phyloP scores from a whole-genome alignment of 306 rosid genomes.

The Castanea mollissima region DNA sequence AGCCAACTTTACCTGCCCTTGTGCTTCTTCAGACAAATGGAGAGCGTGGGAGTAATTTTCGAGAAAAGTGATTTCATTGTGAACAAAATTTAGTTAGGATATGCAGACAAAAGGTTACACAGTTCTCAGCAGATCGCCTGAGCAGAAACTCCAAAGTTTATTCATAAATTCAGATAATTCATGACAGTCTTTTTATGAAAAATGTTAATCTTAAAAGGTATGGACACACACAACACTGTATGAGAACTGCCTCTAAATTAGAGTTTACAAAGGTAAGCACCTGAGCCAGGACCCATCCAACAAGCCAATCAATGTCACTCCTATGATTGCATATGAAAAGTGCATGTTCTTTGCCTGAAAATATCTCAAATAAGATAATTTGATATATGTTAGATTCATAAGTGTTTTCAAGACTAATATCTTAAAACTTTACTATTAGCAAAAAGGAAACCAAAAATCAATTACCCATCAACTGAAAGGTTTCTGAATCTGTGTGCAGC shows the following conservation, averaged over 20 bases:
- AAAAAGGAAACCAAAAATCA: neutral
- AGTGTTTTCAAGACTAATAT: neutral
- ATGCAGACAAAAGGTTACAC: neutral
- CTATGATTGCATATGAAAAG: slow-evolving; percentile 81
- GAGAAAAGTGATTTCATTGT: neutral
- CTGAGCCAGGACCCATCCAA: slow-evolving; percentile 93
- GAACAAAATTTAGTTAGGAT: neutral
- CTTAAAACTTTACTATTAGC: neutral
- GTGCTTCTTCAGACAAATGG: neutral
- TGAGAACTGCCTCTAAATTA: neutral
- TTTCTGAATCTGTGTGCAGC: slow-evolving; percentile 60
- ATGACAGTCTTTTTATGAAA: neutral
- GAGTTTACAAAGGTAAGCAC: slow-evolving; percentile 35
- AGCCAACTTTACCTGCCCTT: neutral
- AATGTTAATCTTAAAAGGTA: neutral
- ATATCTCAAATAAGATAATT: slow-evolving; percentile 14
- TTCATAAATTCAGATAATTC: neutral
- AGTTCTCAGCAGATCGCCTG: neutral
- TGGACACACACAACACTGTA: neutral
- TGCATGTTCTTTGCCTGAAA: slow-evolving; percentile 79
- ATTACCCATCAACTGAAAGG: slow-evolving; percentile 64
- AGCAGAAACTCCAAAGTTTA: neutral
- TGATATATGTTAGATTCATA: slow-evolving; percentile 2
- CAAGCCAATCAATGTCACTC: slow-evolving; percentile 97
- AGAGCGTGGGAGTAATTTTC: neutral